Percentiles rank a stretch among this genome's conserved stretches.
phyloP scores from a whole-genome alignment of 1,284 basidiomycete species.

The Cryptococcus sp. region DNA sequence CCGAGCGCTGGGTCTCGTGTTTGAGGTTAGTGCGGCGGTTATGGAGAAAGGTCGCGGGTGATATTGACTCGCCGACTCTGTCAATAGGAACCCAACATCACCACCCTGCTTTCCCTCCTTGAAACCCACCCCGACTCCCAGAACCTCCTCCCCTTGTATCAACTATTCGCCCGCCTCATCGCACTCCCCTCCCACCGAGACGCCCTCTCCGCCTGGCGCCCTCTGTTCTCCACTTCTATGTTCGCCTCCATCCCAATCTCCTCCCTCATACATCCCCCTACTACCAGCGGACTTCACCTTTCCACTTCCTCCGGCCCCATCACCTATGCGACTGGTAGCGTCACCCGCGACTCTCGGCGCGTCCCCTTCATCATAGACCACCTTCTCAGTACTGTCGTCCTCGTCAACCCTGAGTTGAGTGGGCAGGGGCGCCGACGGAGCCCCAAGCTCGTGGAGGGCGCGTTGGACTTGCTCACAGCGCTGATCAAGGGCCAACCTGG shows the following conservation, averaged over 20 bases:
- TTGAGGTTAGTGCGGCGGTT: slow-evolving; percentile 32
- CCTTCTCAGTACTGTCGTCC: slow-evolving; percentile 24
- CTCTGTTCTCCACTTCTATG: slow-evolving; percentile 31
- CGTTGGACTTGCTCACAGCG: slow-evolving; percentile 64
- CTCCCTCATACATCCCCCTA: neutral
- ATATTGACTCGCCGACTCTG: no score
- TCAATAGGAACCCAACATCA: slow-evolving; percentile 27
- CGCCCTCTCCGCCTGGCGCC: slow-evolving; percentile 63
- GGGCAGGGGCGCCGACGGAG: slow-evolving; percentile 8
- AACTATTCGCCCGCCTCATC: slow-evolving; percentile 61
- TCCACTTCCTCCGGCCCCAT: neutral
- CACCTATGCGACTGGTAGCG: neutral
- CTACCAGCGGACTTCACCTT: neutral
- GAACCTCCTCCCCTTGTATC: slow-evolving; percentile 51
- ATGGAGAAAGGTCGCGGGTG: no score
- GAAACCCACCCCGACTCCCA: slow-evolving; percentile 36
- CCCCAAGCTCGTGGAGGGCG: slow-evolving; percentile 64
- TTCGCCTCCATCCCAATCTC: no score
- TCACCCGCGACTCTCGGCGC: neutral
- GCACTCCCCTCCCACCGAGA: slow-evolving; percentile 59
- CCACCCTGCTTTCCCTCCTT: slow-evolving; percentile 31
- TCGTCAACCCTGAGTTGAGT: slow-evolving; percentile 4
- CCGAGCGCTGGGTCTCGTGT: slow-evolving; percentile 25
- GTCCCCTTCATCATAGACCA: slow-evolving; percentile 32
- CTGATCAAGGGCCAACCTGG: slow-evolving; percentile 63